These are phyloP conservation scores for Neurospora sp. DNA, from an alignment of 2,329 filamentous ascomycete genomes.

Conservation along the genomic window DNA sequence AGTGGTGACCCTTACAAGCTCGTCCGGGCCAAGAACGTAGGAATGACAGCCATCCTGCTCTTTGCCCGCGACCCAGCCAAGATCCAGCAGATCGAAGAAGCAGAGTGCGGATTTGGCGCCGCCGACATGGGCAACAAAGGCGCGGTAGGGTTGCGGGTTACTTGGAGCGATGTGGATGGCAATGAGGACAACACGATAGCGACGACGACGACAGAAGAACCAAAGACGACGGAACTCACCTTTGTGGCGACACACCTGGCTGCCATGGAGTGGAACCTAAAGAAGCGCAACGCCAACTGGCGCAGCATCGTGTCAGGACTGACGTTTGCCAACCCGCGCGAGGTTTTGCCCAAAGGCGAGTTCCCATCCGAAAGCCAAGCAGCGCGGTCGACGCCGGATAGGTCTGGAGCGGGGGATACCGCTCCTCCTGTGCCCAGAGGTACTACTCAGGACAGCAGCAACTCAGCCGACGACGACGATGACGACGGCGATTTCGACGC, in stretches of 20 bases:
- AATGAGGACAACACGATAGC: conserved; percentile 21
- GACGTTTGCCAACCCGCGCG: conserved; percentile 55
- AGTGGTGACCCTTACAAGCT: conserved; percentile 46
- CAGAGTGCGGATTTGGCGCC: conserved; percentile 73
- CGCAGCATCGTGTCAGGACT: conserved; percentile 68
- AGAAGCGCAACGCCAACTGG: conserved; percentile 80
- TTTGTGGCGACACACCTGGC: conserved; percentile 85
- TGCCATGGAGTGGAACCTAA: conserved; percentile 71
- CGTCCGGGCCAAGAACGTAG: conserved; percentile 62
- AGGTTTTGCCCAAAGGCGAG: conserved; percentile 22
- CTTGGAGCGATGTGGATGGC: conserved; percentile 34
- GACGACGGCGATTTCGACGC: background rate
- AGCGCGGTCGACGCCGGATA: conserved; percentile 6
- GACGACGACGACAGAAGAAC: conserved; percentile 21
- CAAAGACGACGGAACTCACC: conserved; percentile 53
- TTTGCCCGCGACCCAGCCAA: conserved; percentile 58
- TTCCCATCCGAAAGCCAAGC: conserved; percentile 6
- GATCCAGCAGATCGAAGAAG: conserved; percentile 60
- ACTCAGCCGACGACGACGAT: conserved; percentile 13
- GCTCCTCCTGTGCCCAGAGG: conserved; percentile 3
- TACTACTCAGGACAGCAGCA: conserved; percentile 5
- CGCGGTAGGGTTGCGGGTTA: conserved; percentile 67
- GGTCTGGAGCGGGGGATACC: conserved; percentile 11
- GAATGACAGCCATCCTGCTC: conserved; percentile 83
- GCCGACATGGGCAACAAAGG: conserved; percentile 94